These are phyloP conservation scores for Vaccinium corymbosum DNA, from an alignment of 148 eudicot genomes.

Conservation along the genomic window DNA sequence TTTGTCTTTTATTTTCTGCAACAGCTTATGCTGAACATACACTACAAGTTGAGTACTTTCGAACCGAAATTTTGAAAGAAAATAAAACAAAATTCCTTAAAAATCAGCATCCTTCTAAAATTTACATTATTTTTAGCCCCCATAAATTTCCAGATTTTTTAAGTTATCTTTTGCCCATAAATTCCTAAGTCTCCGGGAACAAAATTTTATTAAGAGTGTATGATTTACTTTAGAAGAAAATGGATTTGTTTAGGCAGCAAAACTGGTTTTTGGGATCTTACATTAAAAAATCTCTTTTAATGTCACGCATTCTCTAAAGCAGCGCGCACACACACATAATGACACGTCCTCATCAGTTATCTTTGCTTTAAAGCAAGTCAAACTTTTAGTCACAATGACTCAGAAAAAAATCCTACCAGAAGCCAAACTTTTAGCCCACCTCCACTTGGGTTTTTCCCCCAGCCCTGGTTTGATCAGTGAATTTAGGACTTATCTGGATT, in stretches of 20 bases:
- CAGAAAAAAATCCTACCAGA: background rate
- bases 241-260: background rate
- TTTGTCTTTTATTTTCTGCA: background rate
- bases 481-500: background rate
- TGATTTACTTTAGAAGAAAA: background rate
- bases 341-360: background rate
- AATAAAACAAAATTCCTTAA: background rate
- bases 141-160: background rate
- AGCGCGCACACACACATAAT: background rate
- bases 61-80: background rate
- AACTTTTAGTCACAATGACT: background rate
- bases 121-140: background rate
- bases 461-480: background rate
- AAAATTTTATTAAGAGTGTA: background rate
- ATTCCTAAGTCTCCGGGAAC: background rate
- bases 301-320: background rate
- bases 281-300: background rate
- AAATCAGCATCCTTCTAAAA: background rate
- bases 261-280: background rate
- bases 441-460: background rate
- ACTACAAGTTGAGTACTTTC: background rate
- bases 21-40: background rate
- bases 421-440: conserved; percentile 5
- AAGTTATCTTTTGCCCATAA: background rate
- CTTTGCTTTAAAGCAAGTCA: background rate